These are phyloP conservation scores for Sporothrix mexicana DNA, from an alignment of 2,329 filamentous ascomycete genomes.

Conservation along the genomic window DNA sequence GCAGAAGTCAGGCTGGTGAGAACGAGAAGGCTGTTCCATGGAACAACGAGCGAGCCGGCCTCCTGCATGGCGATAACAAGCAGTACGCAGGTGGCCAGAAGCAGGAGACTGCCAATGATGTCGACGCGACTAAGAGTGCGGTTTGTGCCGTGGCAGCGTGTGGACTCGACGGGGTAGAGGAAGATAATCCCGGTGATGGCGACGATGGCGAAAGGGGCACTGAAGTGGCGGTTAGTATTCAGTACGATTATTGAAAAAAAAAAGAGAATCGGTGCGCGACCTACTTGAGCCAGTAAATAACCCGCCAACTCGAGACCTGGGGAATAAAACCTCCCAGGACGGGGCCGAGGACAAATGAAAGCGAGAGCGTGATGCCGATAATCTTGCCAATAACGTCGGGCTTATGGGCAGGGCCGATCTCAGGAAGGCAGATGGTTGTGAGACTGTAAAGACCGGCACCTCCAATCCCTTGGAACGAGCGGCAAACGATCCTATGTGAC, in stretches of 20 bases:
- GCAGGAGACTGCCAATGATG: constrained; percentile 46
- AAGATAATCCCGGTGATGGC: constrained; percentile 55
- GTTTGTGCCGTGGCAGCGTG: constrained; percentile 22
- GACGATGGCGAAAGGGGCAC: constrained; percentile 38
- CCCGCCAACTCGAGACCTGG: constrained; percentile 60
- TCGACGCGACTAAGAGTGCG: constrained; percentile 36
- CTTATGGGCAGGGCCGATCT: constrained; percentile 59
- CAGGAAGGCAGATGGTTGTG: constrained; percentile 62
- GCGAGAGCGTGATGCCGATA: constrained; percentile 61
- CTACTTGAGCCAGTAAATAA: constrained; percentile 68
- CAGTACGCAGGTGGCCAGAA: constrained; percentile 59
- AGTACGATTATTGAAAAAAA: background rate
- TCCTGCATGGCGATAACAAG: constrained; percentile 64
- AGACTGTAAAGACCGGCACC: constrained; percentile 67
- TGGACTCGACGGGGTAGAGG: constrained; percentile 41
- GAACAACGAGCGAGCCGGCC: constrained; percentile 57
- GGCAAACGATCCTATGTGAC: constrained; percentile 58
- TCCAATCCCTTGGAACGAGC: constrained; percentile 65
- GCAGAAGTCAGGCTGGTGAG: constrained; percentile 56
- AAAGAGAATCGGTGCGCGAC: constrained; percentile 35
- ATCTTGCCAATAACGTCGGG: constrained; percentile 61
- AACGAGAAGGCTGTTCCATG: constrained; percentile 60
- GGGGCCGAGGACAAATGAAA: constrained; percentile 64
- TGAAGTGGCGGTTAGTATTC: background rate
- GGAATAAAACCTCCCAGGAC: constrained; percentile 63